These are phyloP conservation scores for Malassezia pachydermatis DNA, from an alignment of 1,284 basidiomycete species.

Conservation along the genomic window DNA sequence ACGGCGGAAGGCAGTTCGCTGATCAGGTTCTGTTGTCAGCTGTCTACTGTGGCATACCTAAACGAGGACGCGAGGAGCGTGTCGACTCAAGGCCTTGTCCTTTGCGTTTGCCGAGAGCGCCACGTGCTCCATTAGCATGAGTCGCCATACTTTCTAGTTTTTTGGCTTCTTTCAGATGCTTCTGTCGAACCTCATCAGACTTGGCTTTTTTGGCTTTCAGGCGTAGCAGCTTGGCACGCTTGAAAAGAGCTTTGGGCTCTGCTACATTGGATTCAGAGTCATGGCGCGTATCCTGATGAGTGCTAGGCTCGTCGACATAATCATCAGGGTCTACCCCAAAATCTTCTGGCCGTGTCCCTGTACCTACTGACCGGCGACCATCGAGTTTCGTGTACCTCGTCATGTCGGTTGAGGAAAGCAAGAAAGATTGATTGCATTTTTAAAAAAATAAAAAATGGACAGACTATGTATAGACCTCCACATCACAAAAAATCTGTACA, in stretches of 20 bases:
- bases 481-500: not conserved
- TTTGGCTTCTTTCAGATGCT: constrained; percentile 22
- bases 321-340: no score
- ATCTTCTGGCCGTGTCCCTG: no score
- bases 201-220: constrained; percentile 41
- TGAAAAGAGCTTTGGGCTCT: constrained; percentile 30
- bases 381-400: constrained; percentile 19
- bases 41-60: not conserved
- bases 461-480: no score
- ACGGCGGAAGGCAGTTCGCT: constrained; percentile 55
- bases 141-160: constrained; percentile 45
- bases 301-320: no score
- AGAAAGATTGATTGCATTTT: not conserved
- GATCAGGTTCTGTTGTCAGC: constrained; percentile 21
- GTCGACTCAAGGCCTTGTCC: not conserved
- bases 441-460: no score
- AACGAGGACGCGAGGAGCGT: constrained; percentile 7
- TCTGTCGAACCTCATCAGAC: constrained; percentile 25
- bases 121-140: constrained; percentile 29
- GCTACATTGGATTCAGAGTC: no score
- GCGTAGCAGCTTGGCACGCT: constrained; percentile 41
- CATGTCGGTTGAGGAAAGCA: not conserved
- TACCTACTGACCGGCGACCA: constrained; percentile 10
- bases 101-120: constrained; percentile 24
- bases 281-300: no score